A percentile compares a stretch with the other conserved stretches of the same genome.
These are phyloP conservation scores for Phytophthora pseudosyringae DNA, from an alignment of 352 stramenopile genomes.

Conservation along the genomic window DNA sequence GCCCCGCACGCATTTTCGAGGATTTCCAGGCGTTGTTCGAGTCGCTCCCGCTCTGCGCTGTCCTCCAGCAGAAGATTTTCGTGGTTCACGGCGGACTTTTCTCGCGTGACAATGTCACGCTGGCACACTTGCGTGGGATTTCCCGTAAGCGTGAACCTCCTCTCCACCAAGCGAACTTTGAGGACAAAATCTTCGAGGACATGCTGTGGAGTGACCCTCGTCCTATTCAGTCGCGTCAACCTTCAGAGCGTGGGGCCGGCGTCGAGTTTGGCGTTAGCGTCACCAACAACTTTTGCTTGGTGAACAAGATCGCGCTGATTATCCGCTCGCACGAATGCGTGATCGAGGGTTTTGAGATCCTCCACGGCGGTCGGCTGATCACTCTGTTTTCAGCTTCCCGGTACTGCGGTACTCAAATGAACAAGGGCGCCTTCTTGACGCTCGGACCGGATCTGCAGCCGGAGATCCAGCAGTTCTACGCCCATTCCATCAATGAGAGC, in stretches of 20 bases:
- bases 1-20: conserved; percentile 63
- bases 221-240: conserved; percentile 73
- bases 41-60: conserved; percentile 86
- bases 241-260: conserved; percentile 88
- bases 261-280: conserved; percentile 94
- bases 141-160: conserved; percentile 92
- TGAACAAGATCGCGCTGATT: conserved; percentile 93
- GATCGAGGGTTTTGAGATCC: conserved; percentile 90
- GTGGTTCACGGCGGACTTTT: conserved; percentile 95
- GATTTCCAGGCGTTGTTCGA: conserved; percentile 88
- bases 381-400: conserved; percentile 93
- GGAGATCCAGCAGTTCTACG: conserved; percentile 96
- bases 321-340: conserved; percentile 96
- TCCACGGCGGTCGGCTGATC: conserved; percentile 89
- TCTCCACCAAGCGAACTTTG: conserved; percentile 87
- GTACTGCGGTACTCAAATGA: conserved; percentile 94
- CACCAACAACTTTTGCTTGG: conserved; percentile 94
- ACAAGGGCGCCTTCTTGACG: conserved; percentile 93
- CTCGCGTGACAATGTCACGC: conserved; percentile 90
- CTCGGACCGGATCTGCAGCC: conserved; percentile 91
- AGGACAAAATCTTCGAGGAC: conserved; percentile 94
- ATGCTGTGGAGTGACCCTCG: conserved; percentile 94
- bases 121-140: conserved; percentile 91
- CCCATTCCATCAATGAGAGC: conserved; percentile 83
- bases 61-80: conserved; percentile 93